A percentile compares a stretch with the other conserved stretches of the same genome.
Evolutionary conservation across 352 stramenopile species (phyloP).

Genomic region (Phytophthora constricta): DNA sequence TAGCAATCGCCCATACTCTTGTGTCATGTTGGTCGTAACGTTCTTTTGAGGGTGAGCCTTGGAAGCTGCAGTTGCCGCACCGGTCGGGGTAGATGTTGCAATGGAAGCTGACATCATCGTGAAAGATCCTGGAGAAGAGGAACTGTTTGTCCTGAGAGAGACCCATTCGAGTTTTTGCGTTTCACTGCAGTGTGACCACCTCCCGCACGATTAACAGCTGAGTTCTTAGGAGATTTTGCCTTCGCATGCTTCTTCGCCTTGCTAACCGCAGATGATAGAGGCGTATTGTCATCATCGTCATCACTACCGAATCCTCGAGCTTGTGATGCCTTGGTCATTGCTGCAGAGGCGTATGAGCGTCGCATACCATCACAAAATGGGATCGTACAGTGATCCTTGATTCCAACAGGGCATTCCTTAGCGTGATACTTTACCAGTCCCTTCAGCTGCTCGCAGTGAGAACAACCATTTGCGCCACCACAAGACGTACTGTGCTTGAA

Average conservation of each 20-base stretch:
- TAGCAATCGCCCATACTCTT: slow-evolving; percentile 85
- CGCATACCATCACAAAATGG: slow-evolving; percentile 84
- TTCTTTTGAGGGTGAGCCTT: slow-evolving; percentile 48
- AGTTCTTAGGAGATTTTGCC: slow-evolving; percentile 66
- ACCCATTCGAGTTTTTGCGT: slow-evolving; percentile 32
- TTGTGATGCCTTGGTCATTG: slow-evolving; percentile 41
- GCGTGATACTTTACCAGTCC: slow-evolving; percentile 87
- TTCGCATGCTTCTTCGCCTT: slow-evolving; percentile 74
- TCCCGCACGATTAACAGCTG: slow-evolving; percentile 18
- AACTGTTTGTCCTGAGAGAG: slow-evolving; percentile 26
- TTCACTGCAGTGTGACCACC: slow-evolving; percentile 18
- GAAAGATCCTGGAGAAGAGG: slow-evolving; percentile 27
- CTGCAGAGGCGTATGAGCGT: slow-evolving; percentile 53
- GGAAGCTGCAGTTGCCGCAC: slow-evolving; percentile 9
- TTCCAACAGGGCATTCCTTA: slow-evolving; percentile 70
- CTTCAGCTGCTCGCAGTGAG: slow-evolving; percentile 84
- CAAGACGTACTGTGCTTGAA: slow-evolving; percentile 89
- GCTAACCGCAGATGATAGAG: slow-evolving; percentile 66
- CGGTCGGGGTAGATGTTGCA: slow-evolving; percentile 10
- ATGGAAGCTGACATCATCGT: slow-evolving; percentile 22
- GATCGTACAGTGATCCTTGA: slow-evolving; percentile 80
- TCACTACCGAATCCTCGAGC: slow-evolving; percentile 43
- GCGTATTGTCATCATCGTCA: slow-evolving; percentile 80
- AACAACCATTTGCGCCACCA: slow-evolving; percentile 67
- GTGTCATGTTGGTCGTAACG: slow-evolving; percentile 68